These are phyloP conservation scores for Calocybe gangraenosa DNA, from an alignment of 768 basidiomycete species.

Conservation along the genomic window DNA sequence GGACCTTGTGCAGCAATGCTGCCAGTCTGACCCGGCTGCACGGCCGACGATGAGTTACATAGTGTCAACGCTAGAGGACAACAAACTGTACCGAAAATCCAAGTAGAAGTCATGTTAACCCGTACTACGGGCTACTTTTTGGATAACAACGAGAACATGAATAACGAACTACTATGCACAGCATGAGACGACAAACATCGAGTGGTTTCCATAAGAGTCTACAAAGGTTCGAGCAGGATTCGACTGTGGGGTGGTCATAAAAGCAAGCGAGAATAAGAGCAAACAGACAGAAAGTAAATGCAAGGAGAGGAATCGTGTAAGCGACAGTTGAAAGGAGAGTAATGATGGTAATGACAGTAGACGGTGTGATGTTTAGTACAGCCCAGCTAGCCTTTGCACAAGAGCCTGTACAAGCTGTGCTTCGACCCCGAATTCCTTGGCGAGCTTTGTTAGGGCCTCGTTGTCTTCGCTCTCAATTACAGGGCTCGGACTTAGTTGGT, in stretches of 20 bases:
- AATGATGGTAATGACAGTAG: conserved; percentile 7
- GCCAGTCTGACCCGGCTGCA: background rate
- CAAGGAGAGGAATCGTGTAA: conserved; percentile 7
- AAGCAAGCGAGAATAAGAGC: background rate
- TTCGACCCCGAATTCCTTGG: conserved; percentile 73
- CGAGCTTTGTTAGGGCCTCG: conserved; percentile 47
- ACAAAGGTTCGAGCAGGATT: conserved; percentile 11
- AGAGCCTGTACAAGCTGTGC: conserved; percentile 64
- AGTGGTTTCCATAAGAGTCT: conserved; percentile 4
- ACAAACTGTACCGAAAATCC: too few species aligned
- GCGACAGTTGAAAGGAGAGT: conserved; percentile 8
- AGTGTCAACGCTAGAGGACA: too few species aligned
- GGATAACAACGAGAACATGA: conserved; percentile 4
- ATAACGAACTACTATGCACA: conserved; percentile 7
- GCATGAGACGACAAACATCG: background rate
- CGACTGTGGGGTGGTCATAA: conserved; percentile 5
- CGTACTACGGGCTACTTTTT: too few species aligned
- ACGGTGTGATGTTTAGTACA: conserved; percentile 10
- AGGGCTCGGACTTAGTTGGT: conserved; percentile 6
- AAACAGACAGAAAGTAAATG: conserved; percentile 1
- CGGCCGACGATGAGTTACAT: too few species aligned
- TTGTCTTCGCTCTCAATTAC: conserved; percentile 11
- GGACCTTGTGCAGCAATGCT: conserved; percentile 1
- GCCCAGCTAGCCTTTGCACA: conserved; percentile 48
- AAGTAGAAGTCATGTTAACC: too few species aligned